These are phyloP conservation scores for Nicotiana knightiana DNA, from an alignment of 257 asterid species.

Conservation along the genomic window DNA sequence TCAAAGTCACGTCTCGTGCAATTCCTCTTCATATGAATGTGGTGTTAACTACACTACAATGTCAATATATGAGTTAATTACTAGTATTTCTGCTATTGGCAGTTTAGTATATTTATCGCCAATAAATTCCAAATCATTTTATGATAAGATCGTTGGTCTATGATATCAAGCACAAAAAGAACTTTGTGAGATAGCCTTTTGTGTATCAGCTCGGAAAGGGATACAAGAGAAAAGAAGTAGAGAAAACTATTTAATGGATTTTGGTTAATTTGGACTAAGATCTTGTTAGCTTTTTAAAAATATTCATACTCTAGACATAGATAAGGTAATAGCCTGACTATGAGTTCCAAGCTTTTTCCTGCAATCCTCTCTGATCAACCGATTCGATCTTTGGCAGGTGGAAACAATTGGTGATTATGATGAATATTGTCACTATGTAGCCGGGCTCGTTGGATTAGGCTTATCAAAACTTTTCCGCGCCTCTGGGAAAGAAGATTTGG, in stretches of 20 bases:
- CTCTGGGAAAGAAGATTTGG: conserved; percentile 73
- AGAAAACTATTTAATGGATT: background rate
- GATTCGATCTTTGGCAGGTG: conserved; percentile 48
- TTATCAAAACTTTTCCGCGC: conserved; percentile 86
- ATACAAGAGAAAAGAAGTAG: no score
- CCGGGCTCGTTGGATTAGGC: conserved; percentile 95
- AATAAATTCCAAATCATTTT: background rate
- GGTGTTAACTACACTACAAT: background rate
- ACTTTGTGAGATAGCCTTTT: background rate
- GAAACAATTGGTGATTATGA: conserved; percentile 84
- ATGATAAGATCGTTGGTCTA: background rate
- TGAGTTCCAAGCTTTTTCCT: background rate
- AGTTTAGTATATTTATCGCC: background rate
- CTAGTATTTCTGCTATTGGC: background rate
- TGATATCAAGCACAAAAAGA: background rate
- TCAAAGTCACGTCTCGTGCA: background rate
- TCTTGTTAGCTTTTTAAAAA: background rate
- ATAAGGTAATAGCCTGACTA: background rate
- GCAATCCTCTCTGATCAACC: background rate
- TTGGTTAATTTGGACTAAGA: background rate
- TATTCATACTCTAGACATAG: background rate
- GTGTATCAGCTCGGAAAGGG: background rate
- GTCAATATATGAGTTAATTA: background rate
- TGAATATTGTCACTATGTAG: conserved; percentile 96
- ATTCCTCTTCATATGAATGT: background rate